These are phyloP conservation scores for Cystobasidium onofrii DNA, from an alignment of 768 basidiomycete genomes.

Conservation along the genomic window DNA sequence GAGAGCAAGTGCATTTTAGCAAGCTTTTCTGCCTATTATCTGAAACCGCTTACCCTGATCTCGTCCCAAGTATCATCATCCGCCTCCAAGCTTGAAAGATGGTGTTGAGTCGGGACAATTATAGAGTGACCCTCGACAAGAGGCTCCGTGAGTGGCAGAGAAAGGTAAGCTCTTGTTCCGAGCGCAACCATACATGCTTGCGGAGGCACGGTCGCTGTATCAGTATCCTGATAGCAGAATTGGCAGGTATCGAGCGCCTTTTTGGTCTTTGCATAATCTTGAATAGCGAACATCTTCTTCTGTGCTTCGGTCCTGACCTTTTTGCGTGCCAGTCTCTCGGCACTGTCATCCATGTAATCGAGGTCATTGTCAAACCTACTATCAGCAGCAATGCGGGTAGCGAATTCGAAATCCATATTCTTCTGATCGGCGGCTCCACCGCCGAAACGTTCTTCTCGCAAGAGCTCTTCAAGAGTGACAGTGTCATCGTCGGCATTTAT, in stretches of 20 bases:
- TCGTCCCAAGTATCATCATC: constrained; percentile 99
- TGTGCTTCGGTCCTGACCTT: constrained; percentile 95
- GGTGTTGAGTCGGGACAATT: constrained; percentile 92
- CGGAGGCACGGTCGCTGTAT: constrained; percentile 77
- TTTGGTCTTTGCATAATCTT: constrained; percentile 92
- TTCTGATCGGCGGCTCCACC: constrained; percentile 87
- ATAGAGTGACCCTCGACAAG: constrained; percentile 85
- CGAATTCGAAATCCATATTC: constrained; percentile 80
- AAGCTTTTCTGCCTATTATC: not conserved
- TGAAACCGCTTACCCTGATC: constrained; percentile 57
- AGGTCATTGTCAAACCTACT: constrained; percentile 80
- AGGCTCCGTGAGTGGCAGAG: constrained; percentile 77
- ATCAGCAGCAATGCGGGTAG: constrained; percentile 76
- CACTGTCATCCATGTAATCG: constrained; percentile 95
- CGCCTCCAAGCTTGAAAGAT: constrained; percentile 78
- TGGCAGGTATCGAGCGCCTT: constrained; percentile 74
- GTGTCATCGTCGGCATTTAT: constrained; percentile 86
- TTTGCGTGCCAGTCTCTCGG: constrained; percentile 78
- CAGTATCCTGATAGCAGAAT: constrained; percentile 58
- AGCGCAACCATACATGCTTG: constrained; percentile 80
- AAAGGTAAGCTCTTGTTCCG: constrained; percentile 83
- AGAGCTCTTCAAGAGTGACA: constrained; percentile 76
- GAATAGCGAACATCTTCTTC: constrained; percentile 92
- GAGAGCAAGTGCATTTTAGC: constrained; percentile 1
- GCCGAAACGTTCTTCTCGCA: constrained; percentile 82